Conservation (phyloP, 2,329 filamentous ascomycete genomes). For the Apiospora hydei region DNA sequence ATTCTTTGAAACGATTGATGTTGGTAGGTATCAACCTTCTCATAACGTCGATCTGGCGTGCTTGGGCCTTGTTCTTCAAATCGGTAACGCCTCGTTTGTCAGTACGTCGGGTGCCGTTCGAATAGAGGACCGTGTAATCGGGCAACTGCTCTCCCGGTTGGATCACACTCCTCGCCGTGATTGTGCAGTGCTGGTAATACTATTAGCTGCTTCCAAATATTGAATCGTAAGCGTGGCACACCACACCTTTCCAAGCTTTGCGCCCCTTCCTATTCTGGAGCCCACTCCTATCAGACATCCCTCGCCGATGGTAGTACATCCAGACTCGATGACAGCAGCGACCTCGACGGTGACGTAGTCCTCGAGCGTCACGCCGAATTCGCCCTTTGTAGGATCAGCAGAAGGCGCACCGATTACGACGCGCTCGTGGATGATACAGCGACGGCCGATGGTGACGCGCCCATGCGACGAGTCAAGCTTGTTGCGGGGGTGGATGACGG, state of each 20-base stretch:
- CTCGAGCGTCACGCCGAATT: constrained; percentile 60
- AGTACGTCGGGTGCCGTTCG: constrained; percentile 63
- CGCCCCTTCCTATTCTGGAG: constrained; percentile 65
- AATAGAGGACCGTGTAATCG: constrained; percentile 75
- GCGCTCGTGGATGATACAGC: constrained; percentile 82
- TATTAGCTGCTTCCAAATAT: background rate
- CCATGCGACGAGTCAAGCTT: constrained; percentile 80
- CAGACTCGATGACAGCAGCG: constrained; percentile 66
- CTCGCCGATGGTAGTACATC: constrained; percentile 67
- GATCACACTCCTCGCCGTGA: constrained; percentile 70
- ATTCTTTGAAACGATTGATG: constrained; percentile 53
- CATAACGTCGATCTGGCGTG: constrained; percentile 73
- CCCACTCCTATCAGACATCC: constrained; percentile 68
- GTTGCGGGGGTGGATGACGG: constrained; percentile 85
- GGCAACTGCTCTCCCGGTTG: constrained; percentile 64
- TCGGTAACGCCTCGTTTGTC: constrained; percentile 69
- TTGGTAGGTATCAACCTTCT: constrained; percentile 72
- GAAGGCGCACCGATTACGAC: constrained; percentile 60
- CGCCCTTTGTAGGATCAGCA: constrained; percentile 39
- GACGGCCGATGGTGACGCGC: constrained; percentile 80
- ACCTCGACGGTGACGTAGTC: constrained; percentile 70
- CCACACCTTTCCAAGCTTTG: constrained; percentile 67
- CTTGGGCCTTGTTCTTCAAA: constrained; percentile 67
- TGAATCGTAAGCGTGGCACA: background rate
- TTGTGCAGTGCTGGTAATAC: constrained; percentile 67